Base-by-base conservation (phyloP, 2,329 filamentous ascomycete species). In the Microdochium nivale region DNA sequence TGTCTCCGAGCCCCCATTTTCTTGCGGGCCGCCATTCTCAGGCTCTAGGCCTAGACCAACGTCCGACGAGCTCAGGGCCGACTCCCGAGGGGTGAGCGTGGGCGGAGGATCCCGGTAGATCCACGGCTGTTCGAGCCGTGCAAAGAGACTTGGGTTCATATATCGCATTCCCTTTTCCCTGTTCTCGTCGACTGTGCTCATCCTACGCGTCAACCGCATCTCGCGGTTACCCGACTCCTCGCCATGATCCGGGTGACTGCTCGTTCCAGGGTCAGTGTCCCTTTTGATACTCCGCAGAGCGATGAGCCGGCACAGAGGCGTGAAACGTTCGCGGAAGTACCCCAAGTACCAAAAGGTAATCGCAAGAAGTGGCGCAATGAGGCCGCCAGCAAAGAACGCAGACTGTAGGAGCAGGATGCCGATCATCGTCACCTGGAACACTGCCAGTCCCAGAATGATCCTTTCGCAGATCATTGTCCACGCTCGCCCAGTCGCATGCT, bases 381-480 rank as follows among this genome's bases (percentile, higher is more conserved):
- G 73, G 13, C 83, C 71, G 0, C 90, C 88, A 47, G 87, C 79
- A 21, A 84, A 81, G 59, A 90, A 88, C 0, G 88, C 90, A 49
- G 79, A 73, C 51, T 84, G 79, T 25, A 94, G 71, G 2, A 88
- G 88, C 52, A 99, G 79, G 55, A 92, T 85, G 2, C 92, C 92
- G 23, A 89, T 86, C 78, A 96, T 94, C 47, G 94, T 90, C 23
- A 95, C 70, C 67, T 99, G 90, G 63, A 96, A 96, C 43, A 97
- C 81, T 2, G 95, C 71, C 10, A 96, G 71, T 1, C 94, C 94
- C 24, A 96, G 74, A 52, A 97, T 81, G 53, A 96, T 80, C 33
- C 94, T 88, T 63, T 94, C 90, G 70, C 90, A 96, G 56, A 99
- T 96, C 79, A 99, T 95, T 48, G 88, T 86, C 94, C 94, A 99